A percentile compares a stretch with the other conserved stretches of the same genome.
phyloP scores from a whole-genome alignment of 495 filamentous ascomycete species.

The Ascobolus immersus region DNA sequence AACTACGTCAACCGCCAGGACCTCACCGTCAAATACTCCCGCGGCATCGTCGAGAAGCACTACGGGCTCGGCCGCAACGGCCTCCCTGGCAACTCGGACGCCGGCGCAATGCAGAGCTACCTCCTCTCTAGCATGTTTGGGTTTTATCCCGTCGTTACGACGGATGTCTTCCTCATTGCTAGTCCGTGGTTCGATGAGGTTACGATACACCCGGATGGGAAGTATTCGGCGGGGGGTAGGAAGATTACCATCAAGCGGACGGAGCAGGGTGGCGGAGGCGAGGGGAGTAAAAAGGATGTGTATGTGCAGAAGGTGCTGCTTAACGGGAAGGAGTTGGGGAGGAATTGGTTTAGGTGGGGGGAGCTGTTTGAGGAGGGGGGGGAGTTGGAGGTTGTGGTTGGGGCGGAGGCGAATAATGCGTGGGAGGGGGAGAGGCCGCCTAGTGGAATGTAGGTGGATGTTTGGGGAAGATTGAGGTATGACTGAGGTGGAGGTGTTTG shows the following conservation, averaged over 20 bases:
- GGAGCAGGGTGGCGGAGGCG: too few relatives aligned
- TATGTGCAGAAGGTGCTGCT: constrained; percentile 30
- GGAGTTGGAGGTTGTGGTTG: constrained; percentile 35
- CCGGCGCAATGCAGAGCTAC: constrained; percentile 46
- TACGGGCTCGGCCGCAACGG: constrained; percentile 27
- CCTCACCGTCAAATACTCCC: constrained; percentile 28
- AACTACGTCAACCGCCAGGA: constrained; percentile 39
- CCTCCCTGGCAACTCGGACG: constrained; percentile 42
- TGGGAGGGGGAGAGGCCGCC: constrained; percentile 34
- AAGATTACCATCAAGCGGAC: constrained; percentile 29
- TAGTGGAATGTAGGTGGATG: too few relatives aligned
- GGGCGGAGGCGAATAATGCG: constrained; percentile 27
- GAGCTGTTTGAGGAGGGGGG: constrained; percentile 40
- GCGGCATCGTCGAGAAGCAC: constrained; percentile 29
- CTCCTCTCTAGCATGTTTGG: constrained; percentile 47
- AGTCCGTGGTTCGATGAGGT: constrained; percentile 37
- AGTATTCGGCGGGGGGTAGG: too few relatives aligned
- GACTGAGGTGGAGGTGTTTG: too few relatives aligned
- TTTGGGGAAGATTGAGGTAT: too few relatives aligned
- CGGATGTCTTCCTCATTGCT: constrained; percentile 37
- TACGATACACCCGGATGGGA: constrained; percentile 30
- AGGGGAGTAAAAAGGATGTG: constrained; percentile 22
- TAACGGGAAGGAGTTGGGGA: constrained; percentile 26
- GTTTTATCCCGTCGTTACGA: constrained; percentile 37
- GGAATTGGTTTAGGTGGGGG: constrained; percentile 36